A percentile compares a stretch with the other conserved stretches of the same genome.
Conservation (phyloP, 2,329 filamentous ascomycete genomes). For the Cytospora leucostoma region DNA sequence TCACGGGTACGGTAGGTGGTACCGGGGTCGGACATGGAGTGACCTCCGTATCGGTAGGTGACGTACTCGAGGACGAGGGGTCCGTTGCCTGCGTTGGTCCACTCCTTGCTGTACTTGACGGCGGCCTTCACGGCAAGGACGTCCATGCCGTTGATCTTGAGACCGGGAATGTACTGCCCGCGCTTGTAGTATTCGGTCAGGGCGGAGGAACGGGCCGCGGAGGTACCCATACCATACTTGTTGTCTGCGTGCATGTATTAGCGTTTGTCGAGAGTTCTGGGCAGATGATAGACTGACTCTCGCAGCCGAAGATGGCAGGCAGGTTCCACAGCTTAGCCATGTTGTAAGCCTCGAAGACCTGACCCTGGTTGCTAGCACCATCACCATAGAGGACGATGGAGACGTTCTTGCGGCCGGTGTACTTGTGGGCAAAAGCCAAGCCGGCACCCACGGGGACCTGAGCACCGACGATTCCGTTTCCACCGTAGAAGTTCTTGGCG, state of each 20-base stretch:
- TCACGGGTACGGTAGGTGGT: slow-evolving; percentile 99
- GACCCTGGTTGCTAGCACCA: slow-evolving; percentile 97
- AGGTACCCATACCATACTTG: slow-evolving; percentile 99
- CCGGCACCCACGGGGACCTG: slow-evolving; percentile 97
- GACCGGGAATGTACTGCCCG: slow-evolving; percentile 97
- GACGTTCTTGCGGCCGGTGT: slow-evolving; percentile 82
- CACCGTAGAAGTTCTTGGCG: slow-evolving; percentile 94
- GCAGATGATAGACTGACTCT: slow-evolving; percentile 69
- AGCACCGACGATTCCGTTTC: slow-evolving; percentile 98
- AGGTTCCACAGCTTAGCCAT: slow-evolving; percentile 99
- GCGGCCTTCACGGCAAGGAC: slow-evolving; percentile 97
- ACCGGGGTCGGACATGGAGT: slow-evolving; percentile 99
- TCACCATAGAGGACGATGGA: slow-evolving; percentile 94
- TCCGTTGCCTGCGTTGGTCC: slow-evolving; percentile 78
- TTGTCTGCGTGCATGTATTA: slow-evolving; percentile 68
- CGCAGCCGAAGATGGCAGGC: slow-evolving; percentile 93
- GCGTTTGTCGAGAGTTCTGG: not conserved
- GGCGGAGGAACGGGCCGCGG: slow-evolving; percentile 89
- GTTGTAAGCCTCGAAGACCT: slow-evolving; percentile 99
- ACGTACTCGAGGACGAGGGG: slow-evolving; percentile 98
- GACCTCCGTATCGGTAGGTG: slow-evolving; percentile 97
- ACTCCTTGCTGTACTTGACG: slow-evolving; percentile 90
- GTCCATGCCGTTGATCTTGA: slow-evolving; percentile 99
- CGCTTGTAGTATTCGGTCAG: slow-evolving; percentile 99
- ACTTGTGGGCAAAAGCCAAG: slow-evolving; percentile 95